Evolutionary conservation across 192 early-diverging fungal species (phyloP).

Genomic region (Podila minutissima): DNA sequence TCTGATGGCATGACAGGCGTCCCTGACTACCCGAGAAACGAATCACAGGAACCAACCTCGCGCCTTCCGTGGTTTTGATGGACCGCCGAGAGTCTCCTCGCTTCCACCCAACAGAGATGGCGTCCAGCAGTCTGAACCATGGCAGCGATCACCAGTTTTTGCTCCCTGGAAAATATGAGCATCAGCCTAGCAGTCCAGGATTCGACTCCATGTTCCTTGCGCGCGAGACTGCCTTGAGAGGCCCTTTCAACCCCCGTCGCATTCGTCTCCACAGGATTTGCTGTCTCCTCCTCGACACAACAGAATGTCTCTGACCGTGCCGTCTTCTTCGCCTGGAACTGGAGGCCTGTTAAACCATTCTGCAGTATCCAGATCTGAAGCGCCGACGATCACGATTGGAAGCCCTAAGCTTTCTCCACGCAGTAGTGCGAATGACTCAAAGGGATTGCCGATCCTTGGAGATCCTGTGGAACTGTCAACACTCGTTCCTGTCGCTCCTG

Average conservation of each 20-base stretch:
- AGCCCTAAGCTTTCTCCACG: neutral
- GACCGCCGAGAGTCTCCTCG: conserved; percentile 22
- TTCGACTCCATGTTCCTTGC: conserved; percentile 47
- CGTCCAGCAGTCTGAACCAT: neutral
- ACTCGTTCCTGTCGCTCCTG: neutral
- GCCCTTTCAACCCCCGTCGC: neutral
- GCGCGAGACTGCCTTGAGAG: conserved; percentile 26
- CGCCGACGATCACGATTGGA: neutral
- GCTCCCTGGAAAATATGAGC: conserved; percentile 32
- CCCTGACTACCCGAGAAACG: conserved; percentile 23
- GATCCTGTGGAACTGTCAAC: neutral
- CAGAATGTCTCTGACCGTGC: conserved; percentile 21
- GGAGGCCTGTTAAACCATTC: neutral
- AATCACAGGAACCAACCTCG: neutral
- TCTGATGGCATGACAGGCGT: conserved; percentile 1
- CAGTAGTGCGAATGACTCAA: neutral
- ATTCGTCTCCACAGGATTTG: neutral
- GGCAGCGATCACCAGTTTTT: conserved; percentile 23
- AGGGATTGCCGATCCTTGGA: neutral
- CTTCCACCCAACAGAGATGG: neutral
- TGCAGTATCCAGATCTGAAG: neutral
- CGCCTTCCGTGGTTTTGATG: conserved; percentile 11
- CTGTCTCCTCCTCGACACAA: neutral
- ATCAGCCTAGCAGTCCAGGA: conserved; percentile 37
- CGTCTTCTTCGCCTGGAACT: neutral